Conservation (phyloP, 345 rosid species). For the Hevea brasiliensis region DNA sequence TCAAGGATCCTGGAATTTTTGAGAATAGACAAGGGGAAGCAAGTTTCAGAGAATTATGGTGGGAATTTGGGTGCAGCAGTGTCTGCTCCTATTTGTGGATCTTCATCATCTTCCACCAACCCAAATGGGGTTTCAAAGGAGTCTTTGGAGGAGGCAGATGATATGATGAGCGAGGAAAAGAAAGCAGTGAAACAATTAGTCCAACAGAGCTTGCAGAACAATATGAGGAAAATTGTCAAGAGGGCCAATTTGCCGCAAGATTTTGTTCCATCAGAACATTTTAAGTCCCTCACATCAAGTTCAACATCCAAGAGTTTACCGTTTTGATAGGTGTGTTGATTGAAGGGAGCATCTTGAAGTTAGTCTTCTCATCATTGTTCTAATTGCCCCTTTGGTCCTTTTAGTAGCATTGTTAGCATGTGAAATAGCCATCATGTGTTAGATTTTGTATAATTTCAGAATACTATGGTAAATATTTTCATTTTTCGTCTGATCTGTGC, state of each 20-base stretch:
- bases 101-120: conserved; percentile 48
- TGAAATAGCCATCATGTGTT: no score
- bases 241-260: conserved; percentile 91
- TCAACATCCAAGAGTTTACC: conserved; percentile 92
- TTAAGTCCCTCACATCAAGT: conserved; percentile 78
- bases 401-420: no score
- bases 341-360: conserved; percentile 26
- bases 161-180: conserved; percentile 85
- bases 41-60: conserved; percentile 55
- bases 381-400: no score
- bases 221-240: conserved; percentile 86
- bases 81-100: conserved; percentile 85
- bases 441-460: conserved; percentile 13
- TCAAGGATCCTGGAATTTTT: conserved; percentile 82
- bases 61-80: conserved; percentile 57
- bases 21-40: conserved; percentile 89
- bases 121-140: conserved; percentile 42
- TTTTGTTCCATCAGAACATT: conserved; percentile 78
- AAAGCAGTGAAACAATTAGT: conserved; percentile 87
- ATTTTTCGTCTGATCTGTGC: neutral
- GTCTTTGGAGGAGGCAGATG: conserved; percentile 51
- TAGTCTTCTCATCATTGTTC: conserved; percentile 25
- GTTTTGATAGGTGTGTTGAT: conserved; percentile 42
- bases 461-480: conserved; percentile 6
- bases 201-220: conserved; percentile 88